Evolutionary conservation across 1,284 basidiomycete genomes (phyloP).

Genomic region (Psilocybe mexicana): DNA sequence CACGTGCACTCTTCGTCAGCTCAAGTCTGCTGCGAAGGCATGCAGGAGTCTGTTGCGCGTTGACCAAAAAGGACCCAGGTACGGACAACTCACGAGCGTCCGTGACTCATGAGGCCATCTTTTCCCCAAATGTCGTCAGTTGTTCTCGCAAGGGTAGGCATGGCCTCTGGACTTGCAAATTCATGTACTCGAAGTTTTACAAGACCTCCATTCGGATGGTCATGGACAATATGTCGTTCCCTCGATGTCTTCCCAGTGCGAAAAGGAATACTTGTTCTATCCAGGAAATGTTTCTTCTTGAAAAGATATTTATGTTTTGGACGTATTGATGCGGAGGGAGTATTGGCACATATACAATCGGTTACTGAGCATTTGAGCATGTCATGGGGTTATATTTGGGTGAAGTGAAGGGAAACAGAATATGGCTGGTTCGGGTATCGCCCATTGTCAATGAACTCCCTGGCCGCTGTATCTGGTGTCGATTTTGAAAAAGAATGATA

Average conservation of each 20-base stretch:
- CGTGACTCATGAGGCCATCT: constrained; percentile 14
- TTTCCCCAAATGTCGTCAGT: constrained; percentile 16
- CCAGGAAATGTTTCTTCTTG: too few relatives aligned
- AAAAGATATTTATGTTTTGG: too few relatives aligned
- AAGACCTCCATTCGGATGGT: too few relatives aligned
- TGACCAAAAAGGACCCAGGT: background rate
- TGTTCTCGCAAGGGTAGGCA: background rate
- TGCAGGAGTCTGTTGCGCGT: background rate
- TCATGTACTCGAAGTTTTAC: too few relatives aligned
- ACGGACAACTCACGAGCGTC: background rate
- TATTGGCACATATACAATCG: too few relatives aligned
- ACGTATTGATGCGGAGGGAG: too few relatives aligned
- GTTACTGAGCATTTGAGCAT: background rate
- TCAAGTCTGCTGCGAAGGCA: background rate
- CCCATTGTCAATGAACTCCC: too few relatives aligned
- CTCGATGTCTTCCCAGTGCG: too few relatives aligned
- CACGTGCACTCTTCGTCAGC: constrained; percentile 11
- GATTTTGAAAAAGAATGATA: background rate
- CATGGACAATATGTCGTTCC: too few relatives aligned
- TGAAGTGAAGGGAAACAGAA: background rate
- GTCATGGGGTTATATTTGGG: background rate
- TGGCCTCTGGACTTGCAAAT: background rate
- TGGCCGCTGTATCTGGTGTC: background rate
- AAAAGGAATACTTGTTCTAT: too few relatives aligned
- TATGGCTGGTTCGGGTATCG: too few relatives aligned